These are phyloP conservation scores for Trametes cinnabarina DNA, from an alignment of 768 basidiomycete genomes.

Conservation along the genomic window DNA sequence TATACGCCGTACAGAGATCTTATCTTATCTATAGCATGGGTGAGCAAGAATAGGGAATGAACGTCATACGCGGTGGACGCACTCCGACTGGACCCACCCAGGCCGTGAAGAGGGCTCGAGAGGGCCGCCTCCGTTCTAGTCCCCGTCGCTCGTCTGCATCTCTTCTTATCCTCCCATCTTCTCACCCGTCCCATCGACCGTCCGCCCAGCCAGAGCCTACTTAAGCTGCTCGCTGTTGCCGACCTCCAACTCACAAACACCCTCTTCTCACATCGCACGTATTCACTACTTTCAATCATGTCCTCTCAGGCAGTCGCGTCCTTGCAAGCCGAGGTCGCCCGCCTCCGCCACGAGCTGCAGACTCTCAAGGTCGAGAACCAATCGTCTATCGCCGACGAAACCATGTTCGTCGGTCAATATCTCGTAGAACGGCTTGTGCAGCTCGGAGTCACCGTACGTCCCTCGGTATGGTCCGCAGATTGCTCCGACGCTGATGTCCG, in stretches of 20 bases:
- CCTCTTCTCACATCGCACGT: background rate
- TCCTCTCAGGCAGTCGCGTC: slow-evolving; percentile 24
- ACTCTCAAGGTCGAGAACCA: slow-evolving; percentile 39
- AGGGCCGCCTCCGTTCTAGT: slow-evolving; percentile 6
- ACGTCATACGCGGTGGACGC: background rate
- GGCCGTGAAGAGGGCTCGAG: background rate
- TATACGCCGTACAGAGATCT: slow-evolving; percentile 2
- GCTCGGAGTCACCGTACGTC: slow-evolving; percentile 57
- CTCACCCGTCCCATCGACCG: background rate
- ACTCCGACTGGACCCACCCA: slow-evolving; percentile 12
- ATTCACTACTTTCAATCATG: slow-evolving; percentile 8
- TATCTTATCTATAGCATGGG: slow-evolving; percentile 7
- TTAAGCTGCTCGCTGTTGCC: slow-evolving; percentile 1
- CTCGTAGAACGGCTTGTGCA: slow-evolving; percentile 62
- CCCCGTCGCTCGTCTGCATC: background rate
- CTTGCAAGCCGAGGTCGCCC: slow-evolving; percentile 46
- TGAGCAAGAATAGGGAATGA: background rate
- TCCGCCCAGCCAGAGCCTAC: background rate
- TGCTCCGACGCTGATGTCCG: background rate
- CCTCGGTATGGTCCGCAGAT: background rate
- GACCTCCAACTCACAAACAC: background rate
- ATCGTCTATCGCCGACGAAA: slow-evolving; percentile 29
- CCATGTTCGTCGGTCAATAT: slow-evolving; percentile 56
- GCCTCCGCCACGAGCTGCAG: slow-evolving; percentile 47
- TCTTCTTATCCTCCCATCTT: slow-evolving; percentile 4